phyloP scores from a whole-genome alignment of 345 rosid species.

The Ceriops tagal region DNA sequence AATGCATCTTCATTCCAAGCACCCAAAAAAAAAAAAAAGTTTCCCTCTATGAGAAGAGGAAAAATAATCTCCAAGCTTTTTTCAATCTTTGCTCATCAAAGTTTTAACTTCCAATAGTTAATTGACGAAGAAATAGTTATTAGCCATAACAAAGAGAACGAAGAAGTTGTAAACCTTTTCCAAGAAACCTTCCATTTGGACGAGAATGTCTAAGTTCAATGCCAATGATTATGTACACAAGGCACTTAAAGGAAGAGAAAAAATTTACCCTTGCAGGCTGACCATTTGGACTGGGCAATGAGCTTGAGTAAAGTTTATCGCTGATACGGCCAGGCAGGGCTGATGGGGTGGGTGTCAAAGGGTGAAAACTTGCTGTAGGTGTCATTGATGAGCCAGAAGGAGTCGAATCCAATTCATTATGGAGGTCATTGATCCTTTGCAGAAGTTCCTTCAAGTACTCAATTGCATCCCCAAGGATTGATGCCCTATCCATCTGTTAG shows the following conservation, averaged over 20 bases:
- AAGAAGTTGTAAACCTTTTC: not conserved
- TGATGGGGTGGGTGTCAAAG: constrained; percentile 82
- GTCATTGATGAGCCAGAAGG: constrained; percentile 61
- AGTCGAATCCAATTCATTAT: constrained; percentile 78
- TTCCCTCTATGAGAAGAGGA: not conserved
- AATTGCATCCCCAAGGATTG: constrained; percentile 94
- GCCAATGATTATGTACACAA: no score
- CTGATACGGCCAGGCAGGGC: constrained; percentile 78
- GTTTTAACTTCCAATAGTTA: not conserved
- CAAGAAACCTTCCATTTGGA: no score
- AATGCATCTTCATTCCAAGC: not conserved
- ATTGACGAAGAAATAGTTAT: not conserved
- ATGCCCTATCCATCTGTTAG: constrained; percentile 96
- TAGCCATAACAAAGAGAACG: not conserved
- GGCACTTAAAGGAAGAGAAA: not conserved
- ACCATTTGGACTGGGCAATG: constrained; percentile 72
- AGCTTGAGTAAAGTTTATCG: constrained; percentile 74
- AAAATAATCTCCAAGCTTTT: not conserved
- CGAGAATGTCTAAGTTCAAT: no score
- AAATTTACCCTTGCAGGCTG: constrained; percentile 73
- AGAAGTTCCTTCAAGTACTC: constrained; percentile 95
- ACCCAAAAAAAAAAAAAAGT: not conserved
- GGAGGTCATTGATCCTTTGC: constrained; percentile 93
- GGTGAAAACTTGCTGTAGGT: constrained; percentile 66
- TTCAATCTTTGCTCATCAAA: not conserved